Evolutionary conservation across 2,329 filamentous ascomycete species (phyloP).

Genomic region (Verticillium zaregamsianum): DNA sequence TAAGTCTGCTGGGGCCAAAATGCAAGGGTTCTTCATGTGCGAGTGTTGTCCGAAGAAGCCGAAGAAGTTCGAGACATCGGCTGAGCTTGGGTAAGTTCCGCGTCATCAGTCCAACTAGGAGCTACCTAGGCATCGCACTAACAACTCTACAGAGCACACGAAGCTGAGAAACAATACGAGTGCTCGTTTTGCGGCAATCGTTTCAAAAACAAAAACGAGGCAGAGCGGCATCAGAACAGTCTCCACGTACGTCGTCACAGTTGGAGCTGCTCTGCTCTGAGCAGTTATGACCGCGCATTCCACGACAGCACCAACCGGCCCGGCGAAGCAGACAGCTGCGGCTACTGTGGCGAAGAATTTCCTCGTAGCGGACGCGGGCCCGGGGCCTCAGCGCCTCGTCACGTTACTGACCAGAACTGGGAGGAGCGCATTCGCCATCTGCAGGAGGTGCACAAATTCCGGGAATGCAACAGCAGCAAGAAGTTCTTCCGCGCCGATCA

Average conservation of each 20-base stretch:
- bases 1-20: slow-evolving; percentile 41
- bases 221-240: slow-evolving; percentile 92
- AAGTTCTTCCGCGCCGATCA: slow-evolving; percentile 98
- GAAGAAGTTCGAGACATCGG: slow-evolving; percentile 84
- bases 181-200: slow-evolving; percentile 90
- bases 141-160: slow-evolving; percentile 62
- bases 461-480: slow-evolving; percentile 96
- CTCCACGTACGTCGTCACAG: slow-evolving; percentile 88
- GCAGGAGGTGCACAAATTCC: slow-evolving; percentile 89
- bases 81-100: slow-evolving; percentile 72
- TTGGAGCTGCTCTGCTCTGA: slow-evolving; percentile 92
- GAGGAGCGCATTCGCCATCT: slow-evolving; percentile 81
- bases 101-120: background rate
- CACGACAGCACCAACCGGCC: slow-evolving; percentile 70
- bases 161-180: slow-evolving; percentile 94
- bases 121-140: slow-evolving; percentile 12
- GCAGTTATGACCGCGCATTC: slow-evolving; percentile 75
- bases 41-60: slow-evolving; percentile 97
- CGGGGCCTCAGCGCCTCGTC: slow-evolving; percentile 32
- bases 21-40: slow-evolving; percentile 63
- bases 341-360: slow-evolving; percentile 95
- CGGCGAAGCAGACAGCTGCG: slow-evolving; percentile 74
- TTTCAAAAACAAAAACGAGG: slow-evolving; percentile 99
- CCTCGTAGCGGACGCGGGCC: slow-evolving; percentile 41
- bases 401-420: slow-evolving; percentile 79